A percentile compares a stretch with the other conserved stretches of the same genome.
Conservation (phyloP, 179 eudicot genomes). For the Patellifolia procumbens region DNA sequence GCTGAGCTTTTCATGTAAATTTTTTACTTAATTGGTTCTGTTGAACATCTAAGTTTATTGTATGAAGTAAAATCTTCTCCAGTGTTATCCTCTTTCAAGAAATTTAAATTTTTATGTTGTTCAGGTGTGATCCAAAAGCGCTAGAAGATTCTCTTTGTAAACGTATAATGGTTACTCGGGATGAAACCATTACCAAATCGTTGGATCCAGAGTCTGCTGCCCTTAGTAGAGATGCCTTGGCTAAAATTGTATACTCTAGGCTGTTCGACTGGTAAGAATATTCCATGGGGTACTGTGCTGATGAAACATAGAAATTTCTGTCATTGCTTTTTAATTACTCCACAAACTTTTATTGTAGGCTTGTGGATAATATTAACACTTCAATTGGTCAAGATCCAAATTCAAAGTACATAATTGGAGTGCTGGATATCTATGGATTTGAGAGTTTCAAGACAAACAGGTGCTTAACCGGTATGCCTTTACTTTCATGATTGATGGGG, state of each 20-base stretch:
- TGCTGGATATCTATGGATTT: slow-evolving; percentile 94
- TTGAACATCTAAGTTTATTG: slow-evolving; percentile 1
- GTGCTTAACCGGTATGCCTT: slow-evolving; percentile 80
- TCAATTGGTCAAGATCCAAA: slow-evolving; percentile 92
- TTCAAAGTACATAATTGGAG: slow-evolving; percentile 86
- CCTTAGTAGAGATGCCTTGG: slow-evolving; percentile 92
- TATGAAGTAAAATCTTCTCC: background rate
- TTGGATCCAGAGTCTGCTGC: slow-evolving; percentile 91
- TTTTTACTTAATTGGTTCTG: slow-evolving; percentile 10
- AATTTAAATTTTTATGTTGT: slow-evolving; percentile 16
- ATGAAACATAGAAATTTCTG: background rate
- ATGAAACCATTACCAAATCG: slow-evolving; percentile 89
- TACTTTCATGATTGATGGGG: slow-evolving; percentile 35
- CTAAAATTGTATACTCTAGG: slow-evolving; percentile 93
- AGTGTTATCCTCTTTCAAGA: background rate
- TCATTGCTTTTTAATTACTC: slow-evolving; percentile 3
- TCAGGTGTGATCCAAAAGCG: slow-evolving; percentile 87
- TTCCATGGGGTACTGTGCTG: background rate
- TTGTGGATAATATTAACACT: slow-evolving; percentile 79
- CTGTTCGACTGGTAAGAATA: slow-evolving; percentile 86
- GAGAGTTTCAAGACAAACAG: slow-evolving; percentile 99
- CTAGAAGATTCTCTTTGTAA: slow-evolving; percentile 97
- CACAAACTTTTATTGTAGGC: slow-evolving; percentile 50
- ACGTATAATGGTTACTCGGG: slow-evolving; percentile 95
- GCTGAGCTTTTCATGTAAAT: slow-evolving; percentile 93